phyloP scores from a whole-genome alignment of 139 green algal species.

The Picochlorum sp. region DNA sequence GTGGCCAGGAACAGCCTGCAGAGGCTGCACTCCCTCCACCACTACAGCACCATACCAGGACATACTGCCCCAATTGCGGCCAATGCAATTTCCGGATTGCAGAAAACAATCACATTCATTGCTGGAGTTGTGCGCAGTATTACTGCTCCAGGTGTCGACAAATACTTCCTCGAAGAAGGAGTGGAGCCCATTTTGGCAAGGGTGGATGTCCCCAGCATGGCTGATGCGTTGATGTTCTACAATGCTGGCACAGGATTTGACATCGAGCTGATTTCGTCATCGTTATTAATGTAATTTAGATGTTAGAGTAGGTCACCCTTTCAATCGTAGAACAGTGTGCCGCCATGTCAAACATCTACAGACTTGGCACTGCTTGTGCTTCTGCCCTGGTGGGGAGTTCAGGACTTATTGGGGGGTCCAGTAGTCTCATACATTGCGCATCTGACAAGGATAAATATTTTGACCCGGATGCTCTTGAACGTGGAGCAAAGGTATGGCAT shows the following conservation, averaged over 20 bases:
- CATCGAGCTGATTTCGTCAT: no score
- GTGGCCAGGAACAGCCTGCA: constrained; percentile 9
- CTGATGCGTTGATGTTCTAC: neutral
- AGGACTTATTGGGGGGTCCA: no score
- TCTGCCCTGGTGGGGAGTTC: no score
- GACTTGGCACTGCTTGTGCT: no score
- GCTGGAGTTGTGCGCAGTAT: constrained; percentile 44
- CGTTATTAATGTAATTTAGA: no score
- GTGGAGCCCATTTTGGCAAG: constrained; percentile 43
- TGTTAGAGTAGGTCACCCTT: neutral
- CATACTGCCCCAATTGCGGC: constrained; percentile 45
- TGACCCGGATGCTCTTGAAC: constrained; percentile 93
- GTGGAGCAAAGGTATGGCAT: constrained; percentile 68
- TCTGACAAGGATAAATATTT: constrained; percentile 51
- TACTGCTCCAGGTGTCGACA: constrained; percentile 54
- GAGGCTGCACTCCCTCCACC: neutral
- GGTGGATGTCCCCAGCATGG: constrained; percentile 51
- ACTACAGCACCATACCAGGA: neutral
- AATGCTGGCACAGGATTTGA: no score
- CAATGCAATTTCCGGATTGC: constrained; percentile 45
- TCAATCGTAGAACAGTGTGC: constrained; percentile 10
- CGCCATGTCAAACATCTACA: no score
- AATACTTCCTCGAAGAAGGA: constrained; percentile 29
- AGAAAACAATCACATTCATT: constrained; percentile 44
- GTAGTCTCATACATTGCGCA: constrained; percentile 7